Evolutionary conservation across 176 grass and related monocot species (phyloP).

Genomic region (Luzula sylvatica): DNA sequence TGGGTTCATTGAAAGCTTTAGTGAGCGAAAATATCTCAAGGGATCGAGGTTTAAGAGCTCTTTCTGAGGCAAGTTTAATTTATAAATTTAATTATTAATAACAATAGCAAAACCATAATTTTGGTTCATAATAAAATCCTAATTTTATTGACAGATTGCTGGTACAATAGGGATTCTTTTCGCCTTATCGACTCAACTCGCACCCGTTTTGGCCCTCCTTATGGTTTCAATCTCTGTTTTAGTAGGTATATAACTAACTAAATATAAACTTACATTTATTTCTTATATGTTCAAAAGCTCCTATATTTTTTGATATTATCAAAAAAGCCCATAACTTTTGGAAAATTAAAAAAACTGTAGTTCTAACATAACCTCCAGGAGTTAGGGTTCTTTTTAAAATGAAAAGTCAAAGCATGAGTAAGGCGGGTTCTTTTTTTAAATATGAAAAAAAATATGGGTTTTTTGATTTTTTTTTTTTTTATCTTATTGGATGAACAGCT

Average conservation of each 20-base stretch:
- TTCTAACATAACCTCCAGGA: too few species aligned
- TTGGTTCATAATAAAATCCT: slow-evolving; percentile 12
- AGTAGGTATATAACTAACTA: slow-evolving; percentile 43
- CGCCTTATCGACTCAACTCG: slow-evolving; percentile 70
- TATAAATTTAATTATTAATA: slow-evolving; percentile 47
- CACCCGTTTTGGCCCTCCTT: slow-evolving; percentile 76
- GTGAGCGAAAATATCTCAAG: slow-evolving; percentile 96
- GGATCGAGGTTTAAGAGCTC: slow-evolving; percentile 86
- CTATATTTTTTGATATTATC: too few species aligned
- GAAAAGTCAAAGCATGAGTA: neutral
- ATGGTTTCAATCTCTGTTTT: slow-evolving; percentile 75
- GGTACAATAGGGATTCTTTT: slow-evolving; percentile 96
- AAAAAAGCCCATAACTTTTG: too few species aligned
- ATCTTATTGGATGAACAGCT: slow-evolving; percentile 32
- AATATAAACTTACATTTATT: neutral
- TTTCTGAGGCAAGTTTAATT: slow-evolving; percentile 84
- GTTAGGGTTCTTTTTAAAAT: neutral
- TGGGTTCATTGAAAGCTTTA: slow-evolving; percentile 76
- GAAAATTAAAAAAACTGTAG: too few species aligned
- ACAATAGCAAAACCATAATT: slow-evolving; percentile 51
- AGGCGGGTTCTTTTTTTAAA: neutral
- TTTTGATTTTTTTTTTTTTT: neutral
- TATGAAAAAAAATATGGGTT: too few species aligned
- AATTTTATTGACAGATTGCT: slow-evolving; percentile 49
- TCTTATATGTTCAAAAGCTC: neutral